Conservation (phyloP, 805 yeast species). For the Vanderwaltozyma tropicalis region DNA sequence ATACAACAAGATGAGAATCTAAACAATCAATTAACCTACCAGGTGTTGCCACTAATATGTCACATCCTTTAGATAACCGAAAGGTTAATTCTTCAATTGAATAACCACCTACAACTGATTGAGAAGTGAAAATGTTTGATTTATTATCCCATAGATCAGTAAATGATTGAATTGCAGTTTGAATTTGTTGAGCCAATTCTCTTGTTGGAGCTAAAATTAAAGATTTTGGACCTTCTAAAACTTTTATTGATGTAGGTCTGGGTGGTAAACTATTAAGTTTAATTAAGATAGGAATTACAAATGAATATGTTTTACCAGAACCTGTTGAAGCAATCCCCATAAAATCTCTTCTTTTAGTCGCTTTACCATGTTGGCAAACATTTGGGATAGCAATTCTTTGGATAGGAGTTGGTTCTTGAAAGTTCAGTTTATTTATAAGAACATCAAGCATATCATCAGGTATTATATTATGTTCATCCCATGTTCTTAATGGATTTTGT, state of each 20-base stretch:
- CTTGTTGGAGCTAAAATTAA: slow-evolving; percentile 84
- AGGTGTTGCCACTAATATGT: slow-evolving; percentile 86
- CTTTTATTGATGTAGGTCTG: slow-evolving; percentile 35
- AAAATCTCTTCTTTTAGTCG: slow-evolving; percentile 40
- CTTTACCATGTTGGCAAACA: slow-evolving; percentile 31
- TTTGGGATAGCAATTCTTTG: slow-evolving; percentile 80
- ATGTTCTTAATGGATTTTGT: slow-evolving; percentile 54
- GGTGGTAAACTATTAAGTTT: slow-evolving; percentile 41
- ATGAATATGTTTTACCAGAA: slow-evolving; percentile 87
- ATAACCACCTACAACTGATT: slow-evolving; percentile 84
- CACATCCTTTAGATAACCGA: slow-evolving; percentile 51
- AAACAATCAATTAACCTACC: slow-evolving; percentile 80
- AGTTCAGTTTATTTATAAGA: slow-evolving; percentile 34
- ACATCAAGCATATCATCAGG: slow-evolving; percentile 34
- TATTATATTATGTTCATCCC: slow-evolving; percentile 53
- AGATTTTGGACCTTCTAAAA: slow-evolving; percentile 57
- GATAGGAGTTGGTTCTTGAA: slow-evolving; percentile 72
- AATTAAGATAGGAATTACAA: slow-evolving; percentile 58
- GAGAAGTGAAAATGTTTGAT: slow-evolving; percentile 10
- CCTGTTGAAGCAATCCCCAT: slow-evolving; percentile 96
- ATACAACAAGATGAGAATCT: slow-evolving; percentile 50
- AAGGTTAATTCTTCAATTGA: slow-evolving; percentile 62
- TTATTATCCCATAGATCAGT: slow-evolving; percentile 25
- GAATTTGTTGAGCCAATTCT: slow-evolving; percentile 85
- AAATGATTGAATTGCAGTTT: slow-evolving; percentile 50